These are phyloP conservation scores for Entoloma clypeatum DNA, from an alignment of 1,284 basidiomycete species.

Conservation along the genomic window DNA sequence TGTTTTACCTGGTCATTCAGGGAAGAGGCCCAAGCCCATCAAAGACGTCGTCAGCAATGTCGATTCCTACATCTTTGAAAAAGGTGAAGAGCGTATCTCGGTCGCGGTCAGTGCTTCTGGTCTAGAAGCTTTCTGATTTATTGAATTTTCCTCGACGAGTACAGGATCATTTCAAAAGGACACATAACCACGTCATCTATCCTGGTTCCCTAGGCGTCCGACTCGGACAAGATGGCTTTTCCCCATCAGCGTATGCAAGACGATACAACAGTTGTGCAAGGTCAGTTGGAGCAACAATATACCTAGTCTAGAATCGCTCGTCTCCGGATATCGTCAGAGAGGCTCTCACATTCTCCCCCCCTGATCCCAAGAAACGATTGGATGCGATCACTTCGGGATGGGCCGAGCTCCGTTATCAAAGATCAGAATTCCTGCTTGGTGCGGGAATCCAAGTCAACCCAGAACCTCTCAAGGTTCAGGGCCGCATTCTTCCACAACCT, in stretches of 20 bases:
- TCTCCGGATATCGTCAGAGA: conserved; percentile 28
- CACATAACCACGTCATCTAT: conserved; percentile 23
- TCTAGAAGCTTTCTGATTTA: background rate
- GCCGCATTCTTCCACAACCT: conserved; percentile 28
- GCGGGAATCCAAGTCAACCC: conserved; percentile 27
- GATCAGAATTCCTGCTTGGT: conserved; percentile 30
- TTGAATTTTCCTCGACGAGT: background rate
- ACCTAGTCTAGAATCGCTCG: conserved; percentile 23
- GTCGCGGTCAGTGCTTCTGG: conserved; percentile 23
- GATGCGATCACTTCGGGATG: conserved; percentile 25
- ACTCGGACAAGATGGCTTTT: conserved; percentile 28
- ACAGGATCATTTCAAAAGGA: conserved; percentile 31
- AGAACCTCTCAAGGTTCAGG: conserved; percentile 25
- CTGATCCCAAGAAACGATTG: conserved; percentile 23
- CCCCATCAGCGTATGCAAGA: conserved; percentile 26
- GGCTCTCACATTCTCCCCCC: conserved; percentile 28
- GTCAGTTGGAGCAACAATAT: conserved; percentile 13
- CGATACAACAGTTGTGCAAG: conserved; percentile 29
- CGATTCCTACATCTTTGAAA: conserved; percentile 31
- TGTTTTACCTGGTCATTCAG: conserved; percentile 20
- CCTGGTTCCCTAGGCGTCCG: conserved; percentile 26
- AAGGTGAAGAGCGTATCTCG: conserved; percentile 26
- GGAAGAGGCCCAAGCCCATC: conserved; percentile 27
- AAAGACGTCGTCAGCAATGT: conserved; percentile 31
- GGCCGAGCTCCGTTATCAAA: conserved; percentile 29